Base-by-base conservation (phyloP, 2,329 filamentous ascomycete genomes). In the Thermochaetoides dissita region DNA sequence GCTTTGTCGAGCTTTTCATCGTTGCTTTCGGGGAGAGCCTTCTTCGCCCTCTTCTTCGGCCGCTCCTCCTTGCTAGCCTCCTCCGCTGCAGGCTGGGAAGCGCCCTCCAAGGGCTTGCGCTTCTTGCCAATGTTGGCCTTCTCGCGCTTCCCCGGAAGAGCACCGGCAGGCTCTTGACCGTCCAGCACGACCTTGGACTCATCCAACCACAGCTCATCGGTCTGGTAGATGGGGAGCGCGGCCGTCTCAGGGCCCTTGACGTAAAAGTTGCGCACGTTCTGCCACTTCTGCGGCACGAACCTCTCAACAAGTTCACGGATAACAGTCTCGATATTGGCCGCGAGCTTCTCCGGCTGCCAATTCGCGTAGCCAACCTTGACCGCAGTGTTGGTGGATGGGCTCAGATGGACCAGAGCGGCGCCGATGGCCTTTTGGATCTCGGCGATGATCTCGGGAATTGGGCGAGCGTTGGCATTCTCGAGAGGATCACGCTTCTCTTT, bases 201-300 rank as follows among this genome's bases (percentile, higher is more conserved):
- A 50, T 91, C 84, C 10, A 81, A 63, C 87, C 91, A 98, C 49
- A 98, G 70, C 69, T 95, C 87, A 52, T 87, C 81, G 5, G 89
- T 84, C 57, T 94, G 67, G 84, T 87, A 98, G 58, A 98, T 79
- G n/a, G 91, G 91, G 56, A 98, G 71, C 7, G 89, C 83, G 47
- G 80, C 81, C 5, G 89, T 94, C 57, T 84, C 79, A 29, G 85
- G 81, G 3, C 86, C 85, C 72, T 96, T 98, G 68, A 98, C 72
- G 62, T 94, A 87, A 47, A 98, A 67, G 49, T 76, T 76, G 61
- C 81, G 80, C 49, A 96, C 73, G 59, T 89, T 91, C 55, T 76
- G 76, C 87, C 88, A 95, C 55, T 87, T 81, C 59, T 89, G 80
- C 11, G 87, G 77, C 37, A 95, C 77, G 57, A 81, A 84, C 61